Percentiles rank a stretch among this genome's conserved stretches.
These are phyloP conservation scores for Entomortierella beljakovae DNA, from an alignment of 192 early-diverging fungal species.

Conservation along the genomic window DNA sequence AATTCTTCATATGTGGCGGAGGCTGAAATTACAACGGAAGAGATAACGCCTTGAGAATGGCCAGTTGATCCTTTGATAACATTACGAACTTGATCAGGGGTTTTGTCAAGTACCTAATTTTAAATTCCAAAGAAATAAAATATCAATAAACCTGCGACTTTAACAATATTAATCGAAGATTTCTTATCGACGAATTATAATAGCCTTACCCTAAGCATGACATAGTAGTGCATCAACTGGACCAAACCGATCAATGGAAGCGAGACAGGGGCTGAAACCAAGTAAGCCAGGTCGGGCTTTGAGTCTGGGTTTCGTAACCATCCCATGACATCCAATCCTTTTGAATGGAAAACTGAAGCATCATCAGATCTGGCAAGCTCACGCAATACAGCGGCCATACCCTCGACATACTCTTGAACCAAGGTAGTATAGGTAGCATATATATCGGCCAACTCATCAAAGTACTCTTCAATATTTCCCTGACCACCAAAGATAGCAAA, in stretches of 20 bases:
- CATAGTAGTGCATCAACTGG: conserved; percentile 90
- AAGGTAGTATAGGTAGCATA: conserved; percentile 85
- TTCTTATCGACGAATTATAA: no score
- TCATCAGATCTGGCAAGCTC: conserved; percentile 70
- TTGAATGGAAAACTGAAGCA: conserved; percentile 76
- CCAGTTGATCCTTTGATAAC: conserved; percentile 82
- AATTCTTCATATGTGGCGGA: conserved; percentile 86
- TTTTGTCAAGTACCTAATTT: conserved; percentile 61
- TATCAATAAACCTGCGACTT: background rate
- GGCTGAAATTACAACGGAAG: conserved; percentile 84
- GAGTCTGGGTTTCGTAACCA: conserved; percentile 86
- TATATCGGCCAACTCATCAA: conserved; percentile 87
- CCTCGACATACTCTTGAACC: conserved; percentile 79
- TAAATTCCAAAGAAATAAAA: background rate
- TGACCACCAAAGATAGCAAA: conserved; percentile 97
- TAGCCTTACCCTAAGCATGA: conserved; percentile 71
- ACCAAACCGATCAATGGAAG: conserved; percentile 92
- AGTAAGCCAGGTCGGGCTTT: conserved; percentile 81
- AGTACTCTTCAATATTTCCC: conserved; percentile 95
- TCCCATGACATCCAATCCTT: conserved; percentile 85
- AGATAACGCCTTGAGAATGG: conserved; percentile 92
- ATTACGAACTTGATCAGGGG: conserved; percentile 67
- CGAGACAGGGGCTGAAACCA: conserved; percentile 83
- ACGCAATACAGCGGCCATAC: conserved; percentile 76
- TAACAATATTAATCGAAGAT: no score